Evolutionary conservation across 768 basidiomycete genomes (phyloP), one percentile per base, ranked within the genome.

Genomic region (Sporobolomyces roseus): DNA sequence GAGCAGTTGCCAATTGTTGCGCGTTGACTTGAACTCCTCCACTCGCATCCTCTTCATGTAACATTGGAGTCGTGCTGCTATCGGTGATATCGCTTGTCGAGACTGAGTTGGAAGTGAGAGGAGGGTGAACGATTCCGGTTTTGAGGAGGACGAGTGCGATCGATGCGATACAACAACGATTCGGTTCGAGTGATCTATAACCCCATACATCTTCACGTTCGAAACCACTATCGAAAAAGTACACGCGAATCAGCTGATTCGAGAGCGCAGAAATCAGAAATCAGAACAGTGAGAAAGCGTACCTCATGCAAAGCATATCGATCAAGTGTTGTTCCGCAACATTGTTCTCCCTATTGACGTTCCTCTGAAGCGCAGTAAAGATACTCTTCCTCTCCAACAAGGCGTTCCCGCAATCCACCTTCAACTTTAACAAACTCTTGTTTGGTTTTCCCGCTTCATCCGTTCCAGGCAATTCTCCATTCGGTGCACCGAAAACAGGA

Each of bases 281-380:
- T n/a, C 23, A 27, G 35, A 30, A 45, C 43, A n/a, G 17, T 23
- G 25, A n/a, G 27, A 46, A 48, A 51, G 77, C 82, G 61, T 78
- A 94, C 94, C 93, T 96, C 91, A 97, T 96, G 81, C 94, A 98
- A 70, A 99, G 83, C 96, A 99, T 99, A 80, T 98, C 96, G 80
- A 99, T 99, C 75, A 99, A 82, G 81, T 99, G 96, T 80, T 98
- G 94, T 80, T 99, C 96, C 23, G 96, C 96, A 61, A 96, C 83
- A 78, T 99, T 98, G 78, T 97, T 97, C 81, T 97, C 94, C 82
- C 94, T 94, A 81, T 94, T 94, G 71, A 98, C 94, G 79, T 99
- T 99, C 75, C 96, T 84, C 82, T 99, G 94, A 63, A 99, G 82
- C 46, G 96, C 96, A 4, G 94, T 94, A 79, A 99, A 99, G 76